Percentiles rank a stretch among this genome's conserved stretches.
These are phyloP conservation scores for Elsinoe necatrix DNA, from an alignment of 2,329 filamentous ascomycete species.

Conservation along the genomic window DNA sequence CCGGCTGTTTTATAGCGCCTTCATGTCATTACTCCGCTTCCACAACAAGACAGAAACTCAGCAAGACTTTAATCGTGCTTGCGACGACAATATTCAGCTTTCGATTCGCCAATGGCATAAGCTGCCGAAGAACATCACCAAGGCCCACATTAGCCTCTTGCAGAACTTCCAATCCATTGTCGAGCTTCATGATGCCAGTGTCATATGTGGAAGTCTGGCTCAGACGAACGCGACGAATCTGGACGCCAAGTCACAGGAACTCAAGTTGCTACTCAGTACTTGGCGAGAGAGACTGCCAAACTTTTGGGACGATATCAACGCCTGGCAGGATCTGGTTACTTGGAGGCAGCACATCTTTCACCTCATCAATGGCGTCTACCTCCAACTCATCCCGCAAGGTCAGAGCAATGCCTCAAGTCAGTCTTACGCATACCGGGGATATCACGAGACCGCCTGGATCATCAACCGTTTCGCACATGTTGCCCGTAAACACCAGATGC, in stretches of 20 bases:
- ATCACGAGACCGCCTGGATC: slow-evolving; percentile 99
- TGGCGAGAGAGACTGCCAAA: slow-evolving; percentile 96
- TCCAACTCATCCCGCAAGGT: slow-evolving; percentile 68
- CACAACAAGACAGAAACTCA: slow-evolving; percentile 78
- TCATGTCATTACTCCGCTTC: slow-evolving; percentile 91
- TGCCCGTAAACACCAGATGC: slow-evolving; percentile 89
- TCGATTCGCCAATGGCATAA: slow-evolving; percentile 99
- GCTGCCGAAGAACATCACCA: slow-evolving; percentile 84
- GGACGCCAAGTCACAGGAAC: slow-evolving; percentile 87
- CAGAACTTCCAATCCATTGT: slow-evolving; percentile 98
- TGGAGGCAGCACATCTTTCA: slow-evolving; percentile 99
- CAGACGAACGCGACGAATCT: slow-evolving; percentile 77
- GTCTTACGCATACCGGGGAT: slow-evolving; percentile 92
- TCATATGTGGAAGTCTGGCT: slow-evolving; percentile 86
- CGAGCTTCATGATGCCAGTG: slow-evolving; percentile 92
- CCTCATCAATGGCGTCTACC: slow-evolving; percentile 89
- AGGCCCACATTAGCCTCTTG: slow-evolving; percentile 86
- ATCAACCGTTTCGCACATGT: slow-evolving; percentile 99
- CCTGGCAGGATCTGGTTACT: slow-evolving; percentile 98
- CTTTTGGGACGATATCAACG: slow-evolving; percentile 98
- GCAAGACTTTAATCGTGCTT: slow-evolving; percentile 77
- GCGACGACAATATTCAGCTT: slow-evolving; percentile 93
- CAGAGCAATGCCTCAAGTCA: slow-evolving; percentile 72
- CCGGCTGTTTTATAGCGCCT: slow-evolving; percentile 94
- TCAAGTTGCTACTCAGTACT: slow-evolving; percentile 85